Evolutionary conservation across 1,284 basidiomycete genomes (phyloP), one percentile per base, ranked within the genome.

Genomic region (Cryptococcus wingfieldii): DNA sequence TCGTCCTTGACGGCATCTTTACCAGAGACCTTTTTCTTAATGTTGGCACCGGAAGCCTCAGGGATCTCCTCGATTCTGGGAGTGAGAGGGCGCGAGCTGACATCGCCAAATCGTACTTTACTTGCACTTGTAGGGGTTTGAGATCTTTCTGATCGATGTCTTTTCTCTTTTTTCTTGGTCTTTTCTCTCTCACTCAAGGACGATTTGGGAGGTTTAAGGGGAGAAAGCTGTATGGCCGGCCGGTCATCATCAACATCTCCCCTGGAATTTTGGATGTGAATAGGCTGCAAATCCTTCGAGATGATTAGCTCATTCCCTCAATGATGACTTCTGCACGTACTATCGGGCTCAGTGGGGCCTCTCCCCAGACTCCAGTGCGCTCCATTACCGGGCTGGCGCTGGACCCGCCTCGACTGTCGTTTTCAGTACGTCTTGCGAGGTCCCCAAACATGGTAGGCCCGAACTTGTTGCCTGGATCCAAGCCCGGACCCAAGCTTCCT

Each of bases 371-470:
- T 1, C 47, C 55, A n/a, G 41, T 42, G 2, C 23, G 19, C 12
- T 50, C 49, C 38, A 50, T 10, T 9, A 19, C 23, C 2, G 55
- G 50, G 51, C 51, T 57, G 6, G 14, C 10, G 12, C 18, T 42
- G n/a, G 28, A 23, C 10, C 14, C 16, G 8, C 39, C 38, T 25
- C 38, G 37, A 5, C n/a, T 23, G 16, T 28, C 31, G 25, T 14
- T 5, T 12, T 5, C 3, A n/a, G 27, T 18, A 10, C 13, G 23
- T 9, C 43, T 28, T 23, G 37, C n/a, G 16, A 57, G 18, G 50
- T 57, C 47, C 19, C 55, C 55, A 47, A 58, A 58, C 43, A 58
- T 47, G 18, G 48, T 53, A 6, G 51, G 51, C n/a, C 39, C 25
- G 38, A 47, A 54, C 27, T 27, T 50, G 38, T 58, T 47, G 13